Conservation (phyloP, 352 stramenopile genomes). For the Pythium periplocum region DNA sequence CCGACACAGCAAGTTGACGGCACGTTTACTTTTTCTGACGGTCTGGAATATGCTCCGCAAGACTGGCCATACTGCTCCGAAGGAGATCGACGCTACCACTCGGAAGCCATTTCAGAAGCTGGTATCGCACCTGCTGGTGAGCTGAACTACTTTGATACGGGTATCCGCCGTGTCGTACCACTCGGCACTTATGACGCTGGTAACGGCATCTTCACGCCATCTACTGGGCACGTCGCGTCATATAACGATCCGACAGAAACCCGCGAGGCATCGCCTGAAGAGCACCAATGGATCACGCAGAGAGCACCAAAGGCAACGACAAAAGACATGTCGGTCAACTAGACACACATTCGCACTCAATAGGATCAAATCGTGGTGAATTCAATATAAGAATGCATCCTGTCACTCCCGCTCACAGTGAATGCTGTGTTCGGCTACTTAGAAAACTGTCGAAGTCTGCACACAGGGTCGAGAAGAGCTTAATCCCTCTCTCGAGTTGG, state of each 20-base stretch:
- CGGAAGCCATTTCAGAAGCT: conserved; percentile 45
- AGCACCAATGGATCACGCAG: conserved; percentile 52
- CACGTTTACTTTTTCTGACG: conserved; percentile 75
- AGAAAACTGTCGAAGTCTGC: conserved; percentile 50
- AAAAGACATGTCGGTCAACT: conserved; percentile 69
- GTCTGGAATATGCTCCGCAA: conserved; percentile 53
- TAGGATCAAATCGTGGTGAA: too few species aligned
- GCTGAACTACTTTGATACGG: conserved; percentile 71
- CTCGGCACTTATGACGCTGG: conserved; percentile 70
- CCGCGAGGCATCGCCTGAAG: conserved; percentile 38
- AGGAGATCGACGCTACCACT: conserved; percentile 63
- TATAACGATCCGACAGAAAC: conserved; percentile 57
- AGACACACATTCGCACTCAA: not conserved
- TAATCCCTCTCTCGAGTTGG: too few species aligned
- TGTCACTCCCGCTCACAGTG: not conserved
- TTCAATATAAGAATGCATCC: too few species aligned
- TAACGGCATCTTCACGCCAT: conserved; percentile 70
- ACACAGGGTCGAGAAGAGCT: not conserved
- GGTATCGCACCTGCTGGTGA: conserved; percentile 52
- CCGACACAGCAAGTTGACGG: conserved; percentile 53
- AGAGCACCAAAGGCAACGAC: conserved; percentile 64
- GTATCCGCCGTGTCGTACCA: conserved; percentile 53
- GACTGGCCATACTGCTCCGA: conserved; percentile 65
- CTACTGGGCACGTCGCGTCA: conserved; percentile 36
- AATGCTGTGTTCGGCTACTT: conserved; percentile 25